These are phyloP conservation scores for Plasmodium malariae DNA, from an alignment of 169 alveolate genomes.

Conservation along the genomic window DNA sequence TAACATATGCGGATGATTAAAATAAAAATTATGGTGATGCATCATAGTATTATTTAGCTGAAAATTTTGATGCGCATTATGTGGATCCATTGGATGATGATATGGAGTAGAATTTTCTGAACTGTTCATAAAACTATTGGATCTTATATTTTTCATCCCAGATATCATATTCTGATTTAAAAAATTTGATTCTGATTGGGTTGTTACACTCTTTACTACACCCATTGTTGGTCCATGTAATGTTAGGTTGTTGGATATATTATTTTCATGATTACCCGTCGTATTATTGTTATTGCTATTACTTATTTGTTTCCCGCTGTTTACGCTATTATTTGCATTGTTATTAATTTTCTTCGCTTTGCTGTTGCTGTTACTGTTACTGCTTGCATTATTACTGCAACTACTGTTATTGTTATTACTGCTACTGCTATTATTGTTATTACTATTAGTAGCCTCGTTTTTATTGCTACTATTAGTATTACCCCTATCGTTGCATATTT, in stretches of 20 bases:
- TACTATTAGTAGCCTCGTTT: background rate
- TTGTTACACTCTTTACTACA: background rate
- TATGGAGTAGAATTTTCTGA: slow-evolving; percentile 42
- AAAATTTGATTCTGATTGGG: slow-evolving; percentile 15
- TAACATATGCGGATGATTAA: slow-evolving; percentile 22
- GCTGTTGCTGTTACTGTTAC: background rate
- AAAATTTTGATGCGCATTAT: slow-evolving; percentile 36
- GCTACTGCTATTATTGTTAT: background rate
- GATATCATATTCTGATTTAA: slow-evolving; percentile 36
- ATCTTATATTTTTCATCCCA: slow-evolving; percentile 29
- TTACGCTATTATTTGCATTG: background rate
- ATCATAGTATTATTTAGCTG: slow-evolving; percentile 62
- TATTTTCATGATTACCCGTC: background rate
- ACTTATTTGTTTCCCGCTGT: background rate
- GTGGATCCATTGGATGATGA: slow-evolving; percentile 18
- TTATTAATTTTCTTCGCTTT: too few relatives aligned
- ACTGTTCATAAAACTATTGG: slow-evolving; percentile 41
- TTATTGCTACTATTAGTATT: background rate
- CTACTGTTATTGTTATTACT: slow-evolving; percentile 1
- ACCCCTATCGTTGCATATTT: background rate
- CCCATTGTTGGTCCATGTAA: background rate
- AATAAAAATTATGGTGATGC: slow-evolving; percentile 51
- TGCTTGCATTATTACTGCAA: background rate
- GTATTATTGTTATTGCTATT: background rate
- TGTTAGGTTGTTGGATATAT: background rate